Base-by-base conservation (phyloP, 2,329 filamentous ascomycete genomes). In the Ceratocystis colombiana region DNA sequence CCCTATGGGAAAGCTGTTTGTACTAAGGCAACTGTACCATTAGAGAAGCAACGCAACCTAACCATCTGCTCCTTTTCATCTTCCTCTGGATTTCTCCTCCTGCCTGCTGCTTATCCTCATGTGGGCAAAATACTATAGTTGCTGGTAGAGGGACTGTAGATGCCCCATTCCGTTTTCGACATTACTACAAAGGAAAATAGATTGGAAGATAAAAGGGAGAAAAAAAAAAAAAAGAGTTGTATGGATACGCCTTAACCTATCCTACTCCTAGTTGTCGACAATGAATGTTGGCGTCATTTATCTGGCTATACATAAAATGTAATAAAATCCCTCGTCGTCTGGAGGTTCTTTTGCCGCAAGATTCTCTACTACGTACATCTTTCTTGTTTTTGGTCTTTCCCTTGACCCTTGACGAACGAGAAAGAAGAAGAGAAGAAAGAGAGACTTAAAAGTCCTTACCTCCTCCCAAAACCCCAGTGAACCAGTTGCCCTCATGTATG, bases 371-470 rank as follows among this genome's bases (percentile, higher is more conserved):
- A 41, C 8, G 8, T 17, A 37, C 53, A 25, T 12, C 15, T 30
- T 28, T 28, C 48, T 59, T 10, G 53, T 20, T 33, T n/a, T 8
- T 37, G 25, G 25, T 1, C 33, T n/a, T 59, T 17, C 25, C 12
- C 48, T 53, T 53, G 48, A 25, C 48, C 48, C 48, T 20, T 48
- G 8, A 10, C 10, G 2, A 53, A 25, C 10, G 48, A 53, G 15
- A 53, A 15, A 53, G 48, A 53, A 53, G 48, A 25, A 53, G 22
- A 25, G 48, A 53, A 53, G 48, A 53, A 53, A 53, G 22, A 53
- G 25, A 15, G 4, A 15, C 6, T 25, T 15, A 28, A 53, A 53
- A 25, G 20, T 8, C 22, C 48, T 5, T 28, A 22, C 22, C 22
- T 22, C 22, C 22, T 22, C 22, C 22, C 22, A 22, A 22, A 22